Evolutionary conservation across 495 filamentous ascomycete genomes (phyloP).

Genomic region (Penicillium paradoxum): DNA sequence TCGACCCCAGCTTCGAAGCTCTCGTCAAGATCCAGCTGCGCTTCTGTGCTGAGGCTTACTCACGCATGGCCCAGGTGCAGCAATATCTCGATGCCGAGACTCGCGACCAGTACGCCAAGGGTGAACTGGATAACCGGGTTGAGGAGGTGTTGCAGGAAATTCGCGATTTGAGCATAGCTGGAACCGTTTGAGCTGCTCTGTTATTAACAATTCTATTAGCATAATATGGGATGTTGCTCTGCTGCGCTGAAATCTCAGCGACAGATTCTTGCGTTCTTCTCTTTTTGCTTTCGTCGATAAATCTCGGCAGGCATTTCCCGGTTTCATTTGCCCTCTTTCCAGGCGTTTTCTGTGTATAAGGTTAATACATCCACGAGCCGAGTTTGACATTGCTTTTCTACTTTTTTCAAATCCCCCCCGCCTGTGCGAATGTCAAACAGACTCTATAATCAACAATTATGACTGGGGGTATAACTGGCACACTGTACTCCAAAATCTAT

Average conservation of each 20-base stretch:
- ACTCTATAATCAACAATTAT: background rate
- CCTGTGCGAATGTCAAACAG: background rate
- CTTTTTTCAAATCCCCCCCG: background rate
- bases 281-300: conserved; percentile 1
- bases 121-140: conserved; percentile 84
- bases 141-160: conserved; percentile 98
- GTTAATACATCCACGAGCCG: conserved; percentile 5
- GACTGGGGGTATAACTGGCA: background rate
- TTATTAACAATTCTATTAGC: conserved; percentile 3
- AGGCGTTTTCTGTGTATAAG: conserved; percentile 11
- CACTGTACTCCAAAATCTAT: background rate
- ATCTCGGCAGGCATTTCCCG: background rate
- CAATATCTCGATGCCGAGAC: conserved; percentile 98
- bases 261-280: background rate
- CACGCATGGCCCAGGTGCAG: conserved; percentile 96
- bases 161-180: conserved; percentile 89
- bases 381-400: background rate
- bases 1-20: conserved; percentile 94
- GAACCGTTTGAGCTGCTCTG: conserved; percentile 49
- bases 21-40: conserved; percentile 97
- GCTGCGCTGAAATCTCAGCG: background rate
- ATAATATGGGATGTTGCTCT: conserved; percentile 3
- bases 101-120: conserved; percentile 90
- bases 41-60: conserved; percentile 97
- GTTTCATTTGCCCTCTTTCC: background rate